Percentiles rank a stretch among this genome's conserved stretches.
These are phyloP conservation scores for Tolypocladium tundrense DNA, from an alignment of 2,329 filamentous ascomycete genomes.

Conservation along the genomic window DNA sequence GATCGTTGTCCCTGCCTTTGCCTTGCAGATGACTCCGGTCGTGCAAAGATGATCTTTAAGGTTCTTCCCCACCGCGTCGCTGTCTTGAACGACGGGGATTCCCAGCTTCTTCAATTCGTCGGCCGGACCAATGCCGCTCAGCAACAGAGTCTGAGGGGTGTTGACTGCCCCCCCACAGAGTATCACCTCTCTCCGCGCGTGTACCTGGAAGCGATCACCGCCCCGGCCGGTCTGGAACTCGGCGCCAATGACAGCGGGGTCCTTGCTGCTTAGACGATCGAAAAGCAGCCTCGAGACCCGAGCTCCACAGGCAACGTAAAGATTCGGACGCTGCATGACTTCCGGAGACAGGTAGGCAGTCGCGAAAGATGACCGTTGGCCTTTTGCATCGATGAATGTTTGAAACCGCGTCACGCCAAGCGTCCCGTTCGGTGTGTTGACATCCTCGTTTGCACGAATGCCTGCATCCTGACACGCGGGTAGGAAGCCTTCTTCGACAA, in stretches of 20 bases:
- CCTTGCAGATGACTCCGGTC: background rate
- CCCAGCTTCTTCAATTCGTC: background rate
- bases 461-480: background rate
- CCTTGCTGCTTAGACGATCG: background rate
- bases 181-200: background rate
- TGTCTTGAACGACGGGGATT: background rate
- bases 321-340: background rate
- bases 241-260: background rate
- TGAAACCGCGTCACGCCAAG: background rate
- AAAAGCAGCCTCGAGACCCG: background rate
- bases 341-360: background rate
- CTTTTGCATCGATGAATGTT: background rate
- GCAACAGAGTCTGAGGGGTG: background rate
- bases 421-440: background rate
- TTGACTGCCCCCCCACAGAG: background rate
- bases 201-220: background rate
- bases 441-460: background rate
- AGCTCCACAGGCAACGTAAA: background rate
- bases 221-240: background rate
- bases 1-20: background rate
- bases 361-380: background rate
- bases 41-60: background rate
- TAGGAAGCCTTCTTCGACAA: background rate
- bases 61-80: background rate
- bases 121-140: background rate